phyloP scores from a whole-genome alignment of 495 filamentous ascomycete genomes.

The Annulohypoxylon bovei region DNA sequence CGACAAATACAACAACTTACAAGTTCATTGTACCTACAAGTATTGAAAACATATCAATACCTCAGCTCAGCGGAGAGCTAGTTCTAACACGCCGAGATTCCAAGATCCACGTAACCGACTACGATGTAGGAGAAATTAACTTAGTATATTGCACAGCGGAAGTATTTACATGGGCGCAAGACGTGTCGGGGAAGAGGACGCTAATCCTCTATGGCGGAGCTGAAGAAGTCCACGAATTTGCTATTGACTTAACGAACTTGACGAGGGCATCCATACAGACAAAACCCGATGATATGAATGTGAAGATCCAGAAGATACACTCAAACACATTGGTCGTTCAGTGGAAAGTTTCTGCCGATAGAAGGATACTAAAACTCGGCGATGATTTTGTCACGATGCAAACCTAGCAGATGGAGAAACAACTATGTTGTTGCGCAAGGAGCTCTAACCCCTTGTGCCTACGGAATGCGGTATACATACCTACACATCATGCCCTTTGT shows the following conservation, averaged over 20 bases:
- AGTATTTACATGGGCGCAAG: constrained; percentile 64
- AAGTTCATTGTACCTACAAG: constrained; percentile 69
- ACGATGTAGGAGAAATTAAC: constrained; percentile 68
- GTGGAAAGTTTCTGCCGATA: constrained; percentile 23
- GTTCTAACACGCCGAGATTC: constrained; percentile 76
- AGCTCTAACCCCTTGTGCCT: too few species aligned
- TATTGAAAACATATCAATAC: constrained; percentile 68
- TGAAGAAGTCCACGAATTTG: constrained; percentile 74
- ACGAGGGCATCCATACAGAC: constrained; percentile 33
- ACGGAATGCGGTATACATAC: too few species aligned
- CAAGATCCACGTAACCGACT: constrained; percentile 78
- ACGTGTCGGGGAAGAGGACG: constrained; percentile 47
- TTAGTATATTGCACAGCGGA: constrained; percentile 81
- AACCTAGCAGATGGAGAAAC: too few species aligned
- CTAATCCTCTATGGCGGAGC: constrained; percentile 76
- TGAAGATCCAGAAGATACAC: constrained; percentile 61
- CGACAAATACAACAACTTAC: constrained; percentile 64
- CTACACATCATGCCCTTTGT: too few species aligned
- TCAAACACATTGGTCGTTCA: constrained; percentile 43
- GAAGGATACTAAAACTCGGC: constrained; percentile 60
- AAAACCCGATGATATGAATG: constrained; percentile 49
- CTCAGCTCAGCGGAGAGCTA: constrained; percentile 69
- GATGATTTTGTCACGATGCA: too few species aligned
- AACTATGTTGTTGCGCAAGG: too few species aligned
- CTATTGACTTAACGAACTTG: constrained; percentile 49